Evolutionary conservation across 306 rosid genomes (phyloP), one percentile per base, ranked within the genome.

Genomic region (Begonia peltatifolia): DNA sequence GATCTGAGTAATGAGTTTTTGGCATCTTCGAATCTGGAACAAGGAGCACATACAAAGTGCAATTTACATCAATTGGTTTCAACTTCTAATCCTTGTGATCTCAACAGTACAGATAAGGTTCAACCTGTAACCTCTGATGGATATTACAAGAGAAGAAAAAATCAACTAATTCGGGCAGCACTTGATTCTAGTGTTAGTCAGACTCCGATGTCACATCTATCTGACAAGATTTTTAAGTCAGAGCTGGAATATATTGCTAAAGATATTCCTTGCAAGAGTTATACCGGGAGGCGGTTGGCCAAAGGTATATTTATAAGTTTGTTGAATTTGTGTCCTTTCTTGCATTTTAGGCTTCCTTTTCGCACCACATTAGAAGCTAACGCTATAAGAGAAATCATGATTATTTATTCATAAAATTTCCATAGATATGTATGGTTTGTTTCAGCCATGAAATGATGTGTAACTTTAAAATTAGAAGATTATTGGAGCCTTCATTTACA

Each of bases 61-160:
- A 83, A 83, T 70, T 78, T 84, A 69, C 86, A 86, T 75, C 95
- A 81, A 57, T 64, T 90, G 86, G 87, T 90, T 63, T 94, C 95
- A 52, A 61, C 86, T 53, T 74, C 95, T 42, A 78, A 64, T 71
- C 67, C 86, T 50, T 42, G 60, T 70, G 85, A 74, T 65, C 63
- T 57, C 20, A 54, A 63, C 41, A 59, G 60, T 66, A 78, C 76
- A 62, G 80, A 68, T 61, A 78, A 79, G 12, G 63, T 60, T 55
- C 84, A 71, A 68, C 49, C 79, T 50, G 63, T 72, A 56, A 60
- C 68, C 57, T 74, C 74, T 17, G 96, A 85, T 71, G 77, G 84
- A 61, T 86, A 90, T 74, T 86, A 74, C 82, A 90, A 90, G 84
- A 79, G 72, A 84, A 72, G 80, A 43, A 85, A 75, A 72, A 81